Evolutionary conservation across 2,329 filamentous ascomycete species (phyloP), one percentile per base, ranked within the genome.

Genomic region (Fusarium globosum): DNA sequence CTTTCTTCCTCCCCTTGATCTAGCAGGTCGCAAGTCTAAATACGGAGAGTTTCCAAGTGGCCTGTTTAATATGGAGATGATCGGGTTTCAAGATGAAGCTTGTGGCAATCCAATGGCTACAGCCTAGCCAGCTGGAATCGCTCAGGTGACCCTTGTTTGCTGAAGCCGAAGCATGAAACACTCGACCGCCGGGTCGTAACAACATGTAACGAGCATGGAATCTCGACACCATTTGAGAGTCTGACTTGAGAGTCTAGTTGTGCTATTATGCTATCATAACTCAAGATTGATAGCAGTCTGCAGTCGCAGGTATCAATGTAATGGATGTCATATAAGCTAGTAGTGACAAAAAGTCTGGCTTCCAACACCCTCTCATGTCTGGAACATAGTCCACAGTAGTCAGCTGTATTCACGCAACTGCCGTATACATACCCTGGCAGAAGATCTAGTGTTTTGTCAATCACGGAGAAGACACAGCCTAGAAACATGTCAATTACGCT

Each of bases 1-100:
- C 18, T 39, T 28, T 53, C 35, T 53, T 28, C 35, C 14, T 28
- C 51, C n/a, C 48, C 48, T 51, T 51, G 48, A 51, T 35, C 48
- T 35, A 36, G 14, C 23, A 23, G 51, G 51, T 26, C 51, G n/a
- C 21, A 58, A 46, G 26, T 30, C 35, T 62, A 28, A 48, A 48
- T 59, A 36, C 15, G 35, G 35, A 62, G 65, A 52, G 30, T 59
- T 36, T 66, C 33, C 65, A 64, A 66, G 26, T 61, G 62, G 46
- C 61, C 49, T 74, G 75, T 72, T 75, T 74, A 75, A 74, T 71
- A 56, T 67, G 64, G 71, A 65, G 69, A 48, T 61, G 35, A 16
- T 46, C 21, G 45, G 56, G 48, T 53, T 56, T 56, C 55, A 46
- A 69, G 64, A 75, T 61, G 60, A 51, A 67, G 49, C 48, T 64